Evolutionary conservation across 2,329 filamentous ascomycete genomes (phyloP), one percentile per base, ranked within the genome.

Genomic region (Aspergillus sp.): DNA sequence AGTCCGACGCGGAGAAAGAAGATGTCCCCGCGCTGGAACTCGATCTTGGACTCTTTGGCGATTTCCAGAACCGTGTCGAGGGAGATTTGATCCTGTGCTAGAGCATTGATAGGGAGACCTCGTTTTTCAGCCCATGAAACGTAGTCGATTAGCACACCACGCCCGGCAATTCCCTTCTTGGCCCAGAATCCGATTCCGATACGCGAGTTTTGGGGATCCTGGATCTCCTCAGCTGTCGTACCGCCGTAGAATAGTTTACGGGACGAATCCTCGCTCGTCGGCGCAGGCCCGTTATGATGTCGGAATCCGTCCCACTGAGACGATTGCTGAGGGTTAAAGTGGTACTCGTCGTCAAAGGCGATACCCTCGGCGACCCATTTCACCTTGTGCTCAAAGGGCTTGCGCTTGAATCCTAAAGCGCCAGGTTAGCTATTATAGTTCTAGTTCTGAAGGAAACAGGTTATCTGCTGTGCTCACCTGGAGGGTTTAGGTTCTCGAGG

Each of bases 271-370:
- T 73, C 68, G 7, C 74, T 61, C 1, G 74, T 76, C 1, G 79
- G 77, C 0, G 69, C 74, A 2, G 79, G 80, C n/a, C 75, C 76
- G 8, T 78, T 82, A 59, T 83, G 83, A 63, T 85, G 82, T 8
- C 83, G 74, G 3, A 85, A 68, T 0, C 83, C 83, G 63, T 85
- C 82, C 83, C 83, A 85, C 64, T 84, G 83, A n/a, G 80, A 82
- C 6, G 80, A 82, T 60, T 83, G 81, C 55, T 84, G 82, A 1
- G 83, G 81, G 62, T 84, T 84, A 69, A 84, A 81, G 54, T 79
- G 76, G 64, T 84, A 84, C 34, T 83, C 76, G 58, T 84, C 82
- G 63, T 84, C 83, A 69, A 66, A 84, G 47, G 60, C 81, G 69
- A 57, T 79, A 68, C 67, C 85, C 77, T 66, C 77, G 71, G 66